These are phyloP conservation scores for Tolypocladium ophioglossoides DNA, from an alignment of 2,329 filamentous ascomycete genomes.

Conservation along the genomic window DNA sequence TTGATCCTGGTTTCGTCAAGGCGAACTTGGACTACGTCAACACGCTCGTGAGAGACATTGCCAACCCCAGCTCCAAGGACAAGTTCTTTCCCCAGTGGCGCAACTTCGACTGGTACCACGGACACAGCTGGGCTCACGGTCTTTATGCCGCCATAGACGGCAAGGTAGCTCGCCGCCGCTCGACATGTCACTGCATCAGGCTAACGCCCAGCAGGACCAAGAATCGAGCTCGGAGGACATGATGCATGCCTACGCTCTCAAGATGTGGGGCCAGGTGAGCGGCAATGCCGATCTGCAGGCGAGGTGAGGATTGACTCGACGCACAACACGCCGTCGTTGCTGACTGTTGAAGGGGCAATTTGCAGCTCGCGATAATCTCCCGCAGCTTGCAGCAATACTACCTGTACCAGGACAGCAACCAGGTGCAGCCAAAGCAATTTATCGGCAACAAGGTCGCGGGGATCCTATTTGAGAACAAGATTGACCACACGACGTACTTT, in stretches of 20 bases:
- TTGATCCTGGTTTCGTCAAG: constrained; percentile 65
- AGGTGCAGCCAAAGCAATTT: constrained; percentile 61
- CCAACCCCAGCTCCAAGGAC: constrained; percentile 65
- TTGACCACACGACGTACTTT: constrained; percentile 89
- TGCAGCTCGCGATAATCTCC: constrained; percentile 72
- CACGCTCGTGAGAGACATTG: constrained; percentile 68
- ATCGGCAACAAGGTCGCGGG: constrained; percentile 65
- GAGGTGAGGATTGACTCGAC: constrained; percentile 30
- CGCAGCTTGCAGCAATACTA: constrained; percentile 73
- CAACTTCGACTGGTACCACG: constrained; percentile 88
- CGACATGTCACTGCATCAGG: background rate
- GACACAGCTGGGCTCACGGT: constrained; percentile 87
- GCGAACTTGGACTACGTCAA: constrained; percentile 74
- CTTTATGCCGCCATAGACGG: constrained; percentile 61
- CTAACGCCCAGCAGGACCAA: constrained; percentile 38
- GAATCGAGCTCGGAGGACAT: constrained; percentile 87
- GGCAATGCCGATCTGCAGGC: constrained; percentile 74
- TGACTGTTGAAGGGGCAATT: constrained; percentile 45
- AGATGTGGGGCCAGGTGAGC: constrained; percentile 81
- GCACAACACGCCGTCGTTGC: constrained; percentile 1
- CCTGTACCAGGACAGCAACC: constrained; percentile 62
- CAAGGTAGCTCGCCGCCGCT: constrained; percentile 37
- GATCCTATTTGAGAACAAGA: constrained; percentile 87
- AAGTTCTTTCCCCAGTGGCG: constrained; percentile 71
- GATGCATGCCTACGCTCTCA: constrained; percentile 77